A percentile compares a stretch with the other conserved stretches of the same genome.
Evolutionary conservation across 306 rosid genomes (phyloP).

Genomic region (Boehmeria nivea): DNA sequence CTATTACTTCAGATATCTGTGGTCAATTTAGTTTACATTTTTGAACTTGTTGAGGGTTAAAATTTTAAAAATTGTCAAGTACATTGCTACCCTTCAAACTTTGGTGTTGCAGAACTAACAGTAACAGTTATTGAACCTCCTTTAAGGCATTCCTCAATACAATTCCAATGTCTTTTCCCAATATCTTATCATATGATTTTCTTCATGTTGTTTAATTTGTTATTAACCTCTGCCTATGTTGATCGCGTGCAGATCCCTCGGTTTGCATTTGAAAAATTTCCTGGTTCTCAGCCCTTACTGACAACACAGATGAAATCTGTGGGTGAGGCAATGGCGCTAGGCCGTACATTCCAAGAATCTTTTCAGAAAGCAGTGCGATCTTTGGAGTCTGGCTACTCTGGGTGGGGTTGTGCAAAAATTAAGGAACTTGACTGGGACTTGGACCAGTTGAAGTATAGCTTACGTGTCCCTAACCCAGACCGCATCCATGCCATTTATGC

Average conservation of each 20-base stretch:
- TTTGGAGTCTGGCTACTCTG: conserved; percentile 71
- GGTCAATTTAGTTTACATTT: too few species aligned
- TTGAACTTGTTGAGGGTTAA: too few species aligned
- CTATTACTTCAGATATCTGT: too few species aligned
- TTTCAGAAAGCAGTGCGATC: conserved; percentile 95
- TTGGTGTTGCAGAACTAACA: too few species aligned
- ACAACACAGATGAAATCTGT: conserved; percentile 99
- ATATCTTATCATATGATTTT: too few species aligned
- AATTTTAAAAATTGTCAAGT: too few species aligned
- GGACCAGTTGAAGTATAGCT: conserved; percentile 85
- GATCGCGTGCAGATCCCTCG: conserved; percentile 75
- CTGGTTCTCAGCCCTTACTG: conserved; percentile 92
- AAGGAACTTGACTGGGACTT: conserved; percentile 82
- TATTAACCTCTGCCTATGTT: conserved; percentile 9
- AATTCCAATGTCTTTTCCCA: too few species aligned
- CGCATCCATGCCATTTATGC: conserved; percentile 86
- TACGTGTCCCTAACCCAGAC: conserved; percentile 91
- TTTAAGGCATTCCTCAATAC: too few species aligned
- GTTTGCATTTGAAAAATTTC: conserved; percentile 94
- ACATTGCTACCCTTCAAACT: too few species aligned
- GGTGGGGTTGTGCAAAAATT: conserved; percentile 80
- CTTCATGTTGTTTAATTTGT: background rate
- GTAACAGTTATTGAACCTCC: too few species aligned
- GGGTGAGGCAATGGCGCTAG: conserved; percentile 93
- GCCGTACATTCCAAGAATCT: conserved; percentile 93